These are phyloP conservation scores for Xylariaceae sp. DNA, from an alignment of 2,329 filamentous ascomycete genomes.

Conservation along the genomic window DNA sequence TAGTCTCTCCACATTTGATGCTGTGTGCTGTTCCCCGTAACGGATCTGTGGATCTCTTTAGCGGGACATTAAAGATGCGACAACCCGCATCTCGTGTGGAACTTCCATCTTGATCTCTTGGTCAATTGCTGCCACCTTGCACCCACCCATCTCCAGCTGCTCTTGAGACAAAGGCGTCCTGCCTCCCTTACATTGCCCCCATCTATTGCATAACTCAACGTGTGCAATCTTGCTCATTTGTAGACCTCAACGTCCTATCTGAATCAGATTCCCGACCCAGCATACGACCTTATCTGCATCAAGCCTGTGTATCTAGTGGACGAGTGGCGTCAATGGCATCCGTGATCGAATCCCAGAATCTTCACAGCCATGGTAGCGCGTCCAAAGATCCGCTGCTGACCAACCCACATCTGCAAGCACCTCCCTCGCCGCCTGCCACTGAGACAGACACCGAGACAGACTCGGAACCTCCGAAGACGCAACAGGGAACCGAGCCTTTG, in stretches of 20 bases:
- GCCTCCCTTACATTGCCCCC: no score
- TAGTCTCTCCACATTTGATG: background rate
- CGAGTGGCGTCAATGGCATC: constrained; percentile 33
- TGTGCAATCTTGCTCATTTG: constrained; percentile 1
- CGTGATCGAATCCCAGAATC: constrained; percentile 9
- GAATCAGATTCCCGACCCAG: background rate
- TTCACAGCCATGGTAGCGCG: constrained; percentile 8
- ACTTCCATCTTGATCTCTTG: background rate
- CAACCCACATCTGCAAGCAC: constrained; percentile 27
- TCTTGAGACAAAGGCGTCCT: background rate
- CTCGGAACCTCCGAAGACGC: constrained; percentile 20
- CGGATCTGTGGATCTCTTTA: background rate
- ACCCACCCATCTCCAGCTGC: no score
- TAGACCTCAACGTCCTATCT: background rate
- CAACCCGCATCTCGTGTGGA: background rate
- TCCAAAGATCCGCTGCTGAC: constrained; percentile 26
- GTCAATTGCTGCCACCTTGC: background rate
- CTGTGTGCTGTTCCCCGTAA: background rate
- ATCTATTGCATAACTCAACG: background rate
- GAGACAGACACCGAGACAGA: constrained; percentile 34
- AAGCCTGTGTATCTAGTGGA: constrained; percentile 4
- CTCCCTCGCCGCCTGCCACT: constrained; percentile 36
- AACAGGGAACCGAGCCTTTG: constrained; percentile 2
- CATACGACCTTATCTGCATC: constrained; percentile 1
- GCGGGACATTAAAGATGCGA: background rate